Base-by-base conservation (phyloP, 495 filamentous ascomycete species). In the Xeromyces bisporus region DNA sequence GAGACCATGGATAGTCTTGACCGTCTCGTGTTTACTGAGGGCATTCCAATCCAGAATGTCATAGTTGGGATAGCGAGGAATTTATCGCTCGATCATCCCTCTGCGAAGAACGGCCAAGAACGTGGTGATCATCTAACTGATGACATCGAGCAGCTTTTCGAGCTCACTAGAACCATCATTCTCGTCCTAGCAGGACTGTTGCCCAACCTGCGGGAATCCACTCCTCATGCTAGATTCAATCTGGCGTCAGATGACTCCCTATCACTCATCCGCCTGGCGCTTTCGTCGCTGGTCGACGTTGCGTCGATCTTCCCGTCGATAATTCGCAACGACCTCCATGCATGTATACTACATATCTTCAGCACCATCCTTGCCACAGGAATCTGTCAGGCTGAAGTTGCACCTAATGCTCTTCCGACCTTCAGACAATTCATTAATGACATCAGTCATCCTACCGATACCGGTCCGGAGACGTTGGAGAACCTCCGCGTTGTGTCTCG, bases 121-220 rank as follows among this genome's bases (percentile, higher is more conserved):
- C 70, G 78, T 4, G 65, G 63, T 29, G 71, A 84, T 28, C 76
- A 89, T 41, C 60, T 96, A 7, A 86, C 81, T 0, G 89, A 96
- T 48, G 89, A 96, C 40, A 91, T 99, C 31, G 91, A 99, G 44
- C 89, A 99, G 55, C 67, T 99, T 0, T 99, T 99, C 44, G 89
- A 99, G 50, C 59, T 96, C 26, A 96, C 91, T 0, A 69, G 86
- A 35, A 86, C 92, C 48, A 93, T 96, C 30, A 89, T 96, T 18
- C 64, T 96, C 9, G 86, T 94, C 2, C 66, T 99, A 12, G 77
- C 82, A 2, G 79, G 82, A 1, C 55, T 93, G 30, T 55, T 99
- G 16, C 91, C 89, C 14, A 93, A 84, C 39, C 63, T 99, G 11
- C 73, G 75, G 8, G 86, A 87, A 39, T 58, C 71, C 3, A 77